Conservation (phyloP, 495 filamentous ascomycete species). For the Evansstolkia leycettana region DNA sequence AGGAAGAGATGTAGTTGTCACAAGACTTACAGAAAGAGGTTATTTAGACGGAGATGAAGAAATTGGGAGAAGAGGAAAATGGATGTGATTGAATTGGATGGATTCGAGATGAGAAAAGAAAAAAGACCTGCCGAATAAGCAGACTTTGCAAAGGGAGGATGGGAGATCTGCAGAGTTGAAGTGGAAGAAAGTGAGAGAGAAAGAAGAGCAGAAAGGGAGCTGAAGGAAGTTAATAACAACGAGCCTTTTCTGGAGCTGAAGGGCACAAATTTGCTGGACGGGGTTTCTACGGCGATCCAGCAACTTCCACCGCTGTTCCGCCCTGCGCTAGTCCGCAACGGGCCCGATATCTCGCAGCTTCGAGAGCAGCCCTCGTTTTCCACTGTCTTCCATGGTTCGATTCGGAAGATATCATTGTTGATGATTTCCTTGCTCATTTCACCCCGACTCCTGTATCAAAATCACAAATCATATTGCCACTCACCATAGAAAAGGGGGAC, state of each 20-base stretch:
- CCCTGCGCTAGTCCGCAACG: not conserved
- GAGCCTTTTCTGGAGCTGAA: slow-evolving; percentile 16
- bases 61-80: not conserved
- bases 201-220: slow-evolving; percentile 9
- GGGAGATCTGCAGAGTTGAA: too few species aligned
- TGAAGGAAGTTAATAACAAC: slow-evolving; percentile 17
- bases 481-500: too few species aligned
- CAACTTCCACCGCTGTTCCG: slow-evolving; percentile 26
- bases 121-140: slow-evolving; percentile 2
- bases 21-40: too few species aligned
- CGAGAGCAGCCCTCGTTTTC: not conserved
- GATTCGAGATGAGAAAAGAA: slow-evolving; percentile 2
- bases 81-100: too few species aligned
- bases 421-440: too few species aligned
- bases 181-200: slow-evolving; percentile 1
- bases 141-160: slow-evolving; percentile 2
- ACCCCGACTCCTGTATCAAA: too few species aligned
- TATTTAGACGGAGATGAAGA: too few species aligned
- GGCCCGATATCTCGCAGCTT: not conserved
- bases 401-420: too few species aligned
- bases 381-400: not conserved
- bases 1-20: too few species aligned
- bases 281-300: slow-evolving; percentile 36
- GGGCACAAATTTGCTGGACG: slow-evolving; percentile 18
- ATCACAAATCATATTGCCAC: too few species aligned